These are phyloP conservation scores for Candida vartiovaarae DNA, from an alignment of 805 yeast species.

Conservation along the genomic window DNA sequence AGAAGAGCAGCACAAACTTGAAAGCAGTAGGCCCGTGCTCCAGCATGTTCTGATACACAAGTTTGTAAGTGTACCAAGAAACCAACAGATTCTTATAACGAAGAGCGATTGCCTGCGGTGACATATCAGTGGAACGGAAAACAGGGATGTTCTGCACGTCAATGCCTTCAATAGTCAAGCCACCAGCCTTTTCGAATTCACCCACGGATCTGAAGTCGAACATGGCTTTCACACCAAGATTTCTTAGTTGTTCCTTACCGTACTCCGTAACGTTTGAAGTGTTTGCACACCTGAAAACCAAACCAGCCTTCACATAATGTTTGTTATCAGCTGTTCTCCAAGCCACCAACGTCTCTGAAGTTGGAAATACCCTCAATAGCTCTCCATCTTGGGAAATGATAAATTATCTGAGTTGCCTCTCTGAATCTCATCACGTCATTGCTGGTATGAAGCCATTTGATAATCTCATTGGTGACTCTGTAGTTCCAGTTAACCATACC, in stretches of 20 bases:
- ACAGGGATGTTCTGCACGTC: conserved; percentile 51
- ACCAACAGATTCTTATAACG: conserved; percentile 47
- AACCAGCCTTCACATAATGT: conserved; percentile 42
- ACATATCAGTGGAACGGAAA: conserved; percentile 43
- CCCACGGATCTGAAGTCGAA: conserved; percentile 63
- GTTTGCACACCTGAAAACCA: conserved; percentile 59
- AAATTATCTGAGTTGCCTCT: conserved; percentile 28
- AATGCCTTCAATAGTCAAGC: conserved; percentile 39
- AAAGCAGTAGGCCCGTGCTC: conserved; percentile 41
- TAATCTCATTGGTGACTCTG: conserved; percentile 41
- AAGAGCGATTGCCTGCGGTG: conserved; percentile 58
- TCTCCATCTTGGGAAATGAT: conserved; percentile 50
- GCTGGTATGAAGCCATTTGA: conserved; percentile 40
- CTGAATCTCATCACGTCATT: conserved; percentile 50
- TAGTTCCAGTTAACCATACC: conserved; percentile 52
- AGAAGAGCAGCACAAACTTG: conserved; percentile 41
- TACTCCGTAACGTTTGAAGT: conserved; percentile 41
- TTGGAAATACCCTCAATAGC: conserved; percentile 60
- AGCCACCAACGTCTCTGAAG: conserved; percentile 79
- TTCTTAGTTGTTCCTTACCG: conserved; percentile 36
- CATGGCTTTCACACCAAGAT: conserved; percentile 43
- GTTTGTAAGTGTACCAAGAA: conserved; percentile 55
- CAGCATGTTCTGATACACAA: conserved; percentile 56
- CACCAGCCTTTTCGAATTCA: conserved; percentile 44
- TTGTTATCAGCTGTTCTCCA: conserved; percentile 36